Conservation (phyloP, 768 basidiomycete genomes). For the Neoboletus brunneissimus region DNA sequence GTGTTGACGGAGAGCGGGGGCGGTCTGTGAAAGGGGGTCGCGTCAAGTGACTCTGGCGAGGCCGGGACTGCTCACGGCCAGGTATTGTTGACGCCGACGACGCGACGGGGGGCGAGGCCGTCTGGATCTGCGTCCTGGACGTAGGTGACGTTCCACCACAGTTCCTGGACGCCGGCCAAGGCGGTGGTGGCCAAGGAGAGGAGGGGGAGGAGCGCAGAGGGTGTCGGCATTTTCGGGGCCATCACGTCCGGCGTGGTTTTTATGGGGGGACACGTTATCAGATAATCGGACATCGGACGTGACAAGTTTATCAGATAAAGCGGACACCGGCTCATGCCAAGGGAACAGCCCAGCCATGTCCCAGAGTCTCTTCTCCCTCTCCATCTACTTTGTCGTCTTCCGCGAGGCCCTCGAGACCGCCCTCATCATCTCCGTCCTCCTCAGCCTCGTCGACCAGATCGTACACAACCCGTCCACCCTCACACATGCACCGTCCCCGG, state of each 20-base stretch:
- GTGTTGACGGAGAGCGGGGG: slow-evolving; percentile 75
- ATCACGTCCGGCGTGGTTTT: too few species aligned
- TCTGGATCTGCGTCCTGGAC: slow-evolving; percentile 80
- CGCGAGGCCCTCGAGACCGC: too few species aligned
- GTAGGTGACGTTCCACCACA: slow-evolving; percentile 93
- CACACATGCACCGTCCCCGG: too few species aligned
- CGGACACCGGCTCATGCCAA: neutral
- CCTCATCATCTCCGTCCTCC: too few species aligned
- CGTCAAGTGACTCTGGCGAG: neutral
- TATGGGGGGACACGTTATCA: neutral
- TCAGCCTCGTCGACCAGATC: too few species aligned
- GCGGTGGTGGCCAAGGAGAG: slow-evolving; percentile 32
- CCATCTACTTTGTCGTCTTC: too few species aligned
- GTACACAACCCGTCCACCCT: too few species aligned
- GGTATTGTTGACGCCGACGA: slow-evolving; percentile 84
- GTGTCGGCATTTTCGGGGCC: too few species aligned
- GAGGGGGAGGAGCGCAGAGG: slow-evolving; percentile 17
- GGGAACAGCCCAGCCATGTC: slow-evolving; percentile 1
- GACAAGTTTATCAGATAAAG: slow-evolving; percentile 9
- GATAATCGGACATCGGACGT: neutral
- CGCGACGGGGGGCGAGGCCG: slow-evolving; percentile 70
- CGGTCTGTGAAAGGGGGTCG: slow-evolving; percentile 47
- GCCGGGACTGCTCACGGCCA: slow-evolving; percentile 73
- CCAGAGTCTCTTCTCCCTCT: slow-evolving; percentile 70
- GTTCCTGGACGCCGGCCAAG: slow-evolving; percentile 65